Evolutionary conservation across 495 filamentous ascomycete genomes (phyloP), one percentile per base, ranked within the genome.

Genomic region (Lasiosphaeria hispida): DNA sequence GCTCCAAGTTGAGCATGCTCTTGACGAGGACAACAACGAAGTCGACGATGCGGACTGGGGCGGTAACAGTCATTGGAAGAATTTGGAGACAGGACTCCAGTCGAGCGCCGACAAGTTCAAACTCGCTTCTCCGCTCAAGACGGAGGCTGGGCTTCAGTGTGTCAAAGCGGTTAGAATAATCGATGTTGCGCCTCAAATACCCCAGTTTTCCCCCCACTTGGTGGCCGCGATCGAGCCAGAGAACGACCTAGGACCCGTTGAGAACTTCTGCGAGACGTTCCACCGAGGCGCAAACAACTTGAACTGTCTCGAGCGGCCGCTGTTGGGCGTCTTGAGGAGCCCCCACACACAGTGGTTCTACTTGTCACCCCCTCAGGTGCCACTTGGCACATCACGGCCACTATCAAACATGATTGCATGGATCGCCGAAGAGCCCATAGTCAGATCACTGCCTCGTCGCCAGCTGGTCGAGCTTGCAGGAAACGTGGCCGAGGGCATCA

Each of bases 1-100:
- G 14, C 49, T 53, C n/a, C 33, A 53, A 18, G 15, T 53, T 11
- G 49, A 53, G 49, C 49, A 53, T 15, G 33, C 49, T n/a, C 39
- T n/a, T 39, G 49, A 53, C 7, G 33, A 8, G n/a, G 17, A 13
- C 10, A 33, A 53, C 2, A 35, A 53, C 37, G 17, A 19, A 3
- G 3, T 38, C 14, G 30, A 7, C 18, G 11, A 4, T n/a, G 10
- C 47, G 4, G 43, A 13, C 2, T 30, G 5, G 10, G 30, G 36
- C 37, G 13, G 49, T 13, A 14, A n/a, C 49, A 23, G 33, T 33
- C 33, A 37, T 10, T 33, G 47, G 11, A 37, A 8, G 15, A 40
- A 18, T 6, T 53, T 15, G 23, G 23, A 30, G 14, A 33, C 49
- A 23, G 8, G 38, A 9, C 49, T 45, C 43, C 13, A 45, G 9